These are phyloP conservation scores for Tilletia indica DNA, from an alignment of 1,284 basidiomycete species.

Conservation along the genomic window DNA sequence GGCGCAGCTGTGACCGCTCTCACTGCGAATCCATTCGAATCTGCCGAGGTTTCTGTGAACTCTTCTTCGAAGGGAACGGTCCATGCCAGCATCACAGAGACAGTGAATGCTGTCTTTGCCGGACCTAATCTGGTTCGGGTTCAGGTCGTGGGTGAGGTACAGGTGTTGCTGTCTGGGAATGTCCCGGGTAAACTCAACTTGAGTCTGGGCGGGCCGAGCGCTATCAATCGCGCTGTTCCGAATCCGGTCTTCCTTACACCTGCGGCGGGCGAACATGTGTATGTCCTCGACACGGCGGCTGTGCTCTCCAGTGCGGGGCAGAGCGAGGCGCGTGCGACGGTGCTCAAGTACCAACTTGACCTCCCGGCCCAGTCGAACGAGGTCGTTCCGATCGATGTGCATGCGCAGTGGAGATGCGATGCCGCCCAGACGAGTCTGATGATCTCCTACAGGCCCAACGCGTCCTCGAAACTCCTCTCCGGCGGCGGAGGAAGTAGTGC, in stretches of 20 bases:
- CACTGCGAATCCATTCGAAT: slow-evolving; percentile 34
- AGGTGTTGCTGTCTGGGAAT: slow-evolving; percentile 36
- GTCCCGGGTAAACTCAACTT: slow-evolving; percentile 53
- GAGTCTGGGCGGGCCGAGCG: background rate
- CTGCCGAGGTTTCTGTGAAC: slow-evolving; percentile 22
- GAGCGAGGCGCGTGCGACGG: slow-evolving; percentile 45
- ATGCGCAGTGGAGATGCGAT: slow-evolving; percentile 61
- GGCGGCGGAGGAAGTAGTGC: background rate
- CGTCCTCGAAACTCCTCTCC: slow-evolving; percentile 24
- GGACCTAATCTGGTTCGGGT: slow-evolving; percentile 57
- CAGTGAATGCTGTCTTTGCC: slow-evolving; percentile 60
- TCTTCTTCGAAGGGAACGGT: slow-evolving; percentile 33
- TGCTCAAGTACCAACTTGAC: slow-evolving; percentile 62
- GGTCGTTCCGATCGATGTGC: slow-evolving; percentile 59
- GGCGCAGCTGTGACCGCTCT: slow-evolving; percentile 5
- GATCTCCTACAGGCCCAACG: slow-evolving; percentile 58
- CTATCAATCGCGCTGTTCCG: slow-evolving; percentile 58
- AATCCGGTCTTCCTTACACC: slow-evolving; percentile 60
- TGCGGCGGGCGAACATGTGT: slow-evolving; percentile 57
- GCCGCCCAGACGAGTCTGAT: slow-evolving; percentile 61
- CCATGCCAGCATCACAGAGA: slow-evolving; percentile 59
- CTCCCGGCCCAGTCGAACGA: background rate
- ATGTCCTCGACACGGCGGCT: slow-evolving; percentile 58
- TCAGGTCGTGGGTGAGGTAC: slow-evolving; percentile 62
- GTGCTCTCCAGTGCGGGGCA: slow-evolving; percentile 38